A percentile compares a stretch with the other conserved stretches of the same genome.
phyloP scores from a whole-genome alignment of 306 rosid species.

The Sphenostylis stenocarpa region DNA sequence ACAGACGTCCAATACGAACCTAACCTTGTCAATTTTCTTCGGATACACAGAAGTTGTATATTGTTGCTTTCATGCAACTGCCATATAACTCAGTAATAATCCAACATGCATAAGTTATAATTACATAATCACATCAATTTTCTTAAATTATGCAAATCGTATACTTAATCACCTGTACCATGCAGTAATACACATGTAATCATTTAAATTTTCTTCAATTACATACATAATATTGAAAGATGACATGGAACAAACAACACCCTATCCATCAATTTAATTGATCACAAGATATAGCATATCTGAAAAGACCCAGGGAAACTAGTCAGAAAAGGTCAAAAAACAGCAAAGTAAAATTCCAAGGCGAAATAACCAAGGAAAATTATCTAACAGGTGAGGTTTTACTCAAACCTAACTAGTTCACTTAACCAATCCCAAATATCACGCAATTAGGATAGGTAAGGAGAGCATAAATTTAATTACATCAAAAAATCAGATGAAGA shows the following conservation, averaged over 20 bases:
- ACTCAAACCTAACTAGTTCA: conserved; percentile 15
- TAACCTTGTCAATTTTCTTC: background rate
- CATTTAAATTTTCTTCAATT: background rate
- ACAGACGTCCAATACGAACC: background rate
- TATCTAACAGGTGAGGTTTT: background rate
- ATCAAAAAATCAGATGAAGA: background rate
- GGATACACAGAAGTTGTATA: background rate
- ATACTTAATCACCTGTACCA: background rate
- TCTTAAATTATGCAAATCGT: background rate
- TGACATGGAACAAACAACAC: background rate
- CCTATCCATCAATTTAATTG: background rate
- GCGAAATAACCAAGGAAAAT: conserved; percentile 1
- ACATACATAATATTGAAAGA: background rate
- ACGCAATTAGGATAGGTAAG: background rate
- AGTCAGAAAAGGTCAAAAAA: conserved; percentile 32
- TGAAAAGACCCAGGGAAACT: background rate
- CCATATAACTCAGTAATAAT: background rate
- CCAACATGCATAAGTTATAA: too few relatives aligned
- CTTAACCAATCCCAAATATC: conserved; percentile 1
- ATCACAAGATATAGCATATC: background rate
- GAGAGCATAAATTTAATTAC: background rate
- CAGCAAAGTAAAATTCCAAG: conserved; percentile 9
- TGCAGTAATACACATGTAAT: background rate
- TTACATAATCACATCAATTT: background rate
- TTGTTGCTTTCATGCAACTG: background rate